Percentiles rank a stretch among this genome's conserved stretches.
phyloP scores from a whole-genome alignment of 2,329 filamentous ascomycete genomes.

The Aaosphaeria arxii region DNA sequence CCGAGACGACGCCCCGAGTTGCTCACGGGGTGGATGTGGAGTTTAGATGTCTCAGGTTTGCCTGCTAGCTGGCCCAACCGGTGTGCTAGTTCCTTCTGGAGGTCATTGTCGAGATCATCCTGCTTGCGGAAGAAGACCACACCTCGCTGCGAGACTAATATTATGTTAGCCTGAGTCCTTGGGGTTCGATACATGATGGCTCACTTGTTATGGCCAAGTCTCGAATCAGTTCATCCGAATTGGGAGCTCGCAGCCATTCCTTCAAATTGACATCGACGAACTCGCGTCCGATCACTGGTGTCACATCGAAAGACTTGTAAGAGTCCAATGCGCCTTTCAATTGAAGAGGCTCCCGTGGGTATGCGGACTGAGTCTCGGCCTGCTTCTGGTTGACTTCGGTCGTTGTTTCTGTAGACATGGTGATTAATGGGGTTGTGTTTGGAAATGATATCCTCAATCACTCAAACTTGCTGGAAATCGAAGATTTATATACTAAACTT shows the following conservation, averaged over 20 bases:
- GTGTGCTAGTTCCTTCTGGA: constrained; percentile 54
- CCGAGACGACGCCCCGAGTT: constrained; percentile 45
- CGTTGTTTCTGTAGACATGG: constrained; percentile 16
- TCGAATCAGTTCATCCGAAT: constrained; percentile 62
- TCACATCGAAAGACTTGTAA: constrained; percentile 58
- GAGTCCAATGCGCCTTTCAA: constrained; percentile 51
- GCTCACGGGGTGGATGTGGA: constrained; percentile 61
- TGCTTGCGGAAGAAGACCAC: constrained; percentile 57
- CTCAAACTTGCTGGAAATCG: neutral
- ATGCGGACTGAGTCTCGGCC: constrained; percentile 4
- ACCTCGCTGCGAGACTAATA: constrained; percentile 48
- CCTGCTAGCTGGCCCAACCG: constrained; percentile 58
- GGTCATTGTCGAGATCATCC: constrained; percentile 48
- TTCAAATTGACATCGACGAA: constrained; percentile 56
- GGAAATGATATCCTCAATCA: neutral
- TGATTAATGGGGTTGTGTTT: neutral
- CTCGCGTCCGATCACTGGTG: constrained; percentile 61
- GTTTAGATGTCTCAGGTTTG: constrained; percentile 53
- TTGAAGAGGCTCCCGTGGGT: constrained; percentile 27
- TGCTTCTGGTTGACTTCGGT: constrained; percentile 6
- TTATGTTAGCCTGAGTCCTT: neutral
- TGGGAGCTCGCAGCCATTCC: constrained; percentile 62
- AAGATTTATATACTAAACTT: neutral
- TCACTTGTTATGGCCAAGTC: constrained; percentile 55
- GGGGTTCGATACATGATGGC: neutral